phyloP scores from a whole-genome alignment of 2,329 filamentous ascomycete species.

The Cercospora zeae-maydis region DNA sequence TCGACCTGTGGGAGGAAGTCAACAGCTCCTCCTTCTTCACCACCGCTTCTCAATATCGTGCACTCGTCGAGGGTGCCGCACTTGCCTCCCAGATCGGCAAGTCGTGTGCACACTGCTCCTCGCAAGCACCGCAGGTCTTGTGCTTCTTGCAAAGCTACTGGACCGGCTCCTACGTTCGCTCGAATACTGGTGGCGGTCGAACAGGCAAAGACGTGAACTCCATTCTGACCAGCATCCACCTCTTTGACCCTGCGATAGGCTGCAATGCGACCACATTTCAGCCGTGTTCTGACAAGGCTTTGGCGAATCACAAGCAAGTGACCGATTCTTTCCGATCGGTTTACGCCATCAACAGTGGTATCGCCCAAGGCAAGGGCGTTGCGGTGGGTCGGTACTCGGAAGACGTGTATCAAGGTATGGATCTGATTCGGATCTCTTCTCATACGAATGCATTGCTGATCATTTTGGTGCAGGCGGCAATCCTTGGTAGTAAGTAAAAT shows the following conservation, averaged over 20 bases:
- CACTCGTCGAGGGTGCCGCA: conserved; percentile 59
- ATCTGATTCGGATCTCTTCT: neutral
- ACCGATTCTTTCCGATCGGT: conserved; percentile 70
- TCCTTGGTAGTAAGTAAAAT: conserved; percentile 55
- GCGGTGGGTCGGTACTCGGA: conserved; percentile 45
- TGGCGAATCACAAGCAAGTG: conserved; percentile 73
- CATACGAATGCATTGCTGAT: neutral
- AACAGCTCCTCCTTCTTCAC: conserved; percentile 77
- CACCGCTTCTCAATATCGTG: conserved; percentile 63
- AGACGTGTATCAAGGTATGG: conserved; percentile 43
- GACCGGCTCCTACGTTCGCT: conserved; percentile 61
- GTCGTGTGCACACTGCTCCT: conserved; percentile 58
- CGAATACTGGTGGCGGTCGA: conserved; percentile 64
- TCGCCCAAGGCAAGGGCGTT: conserved; percentile 55
- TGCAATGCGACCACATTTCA: conserved; percentile 73
- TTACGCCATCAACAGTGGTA: conserved; percentile 67
- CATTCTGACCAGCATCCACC: conserved; percentile 53
- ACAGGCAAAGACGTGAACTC: conserved; percentile 70
- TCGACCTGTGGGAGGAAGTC: conserved; percentile 83
- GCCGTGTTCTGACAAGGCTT: conserved; percentile 59
- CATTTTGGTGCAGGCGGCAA: conserved; percentile 68
- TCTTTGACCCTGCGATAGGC: conserved; percentile 60
- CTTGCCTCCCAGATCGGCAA: conserved; percentile 63
- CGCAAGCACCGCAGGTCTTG: conserved; percentile 65
- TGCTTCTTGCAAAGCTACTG: conserved; percentile 75